These are phyloP conservation scores for Rhexocercosporidium sp. DNA, from an alignment of 2,329 filamentous ascomycete genomes.

Conservation along the genomic window DNA sequence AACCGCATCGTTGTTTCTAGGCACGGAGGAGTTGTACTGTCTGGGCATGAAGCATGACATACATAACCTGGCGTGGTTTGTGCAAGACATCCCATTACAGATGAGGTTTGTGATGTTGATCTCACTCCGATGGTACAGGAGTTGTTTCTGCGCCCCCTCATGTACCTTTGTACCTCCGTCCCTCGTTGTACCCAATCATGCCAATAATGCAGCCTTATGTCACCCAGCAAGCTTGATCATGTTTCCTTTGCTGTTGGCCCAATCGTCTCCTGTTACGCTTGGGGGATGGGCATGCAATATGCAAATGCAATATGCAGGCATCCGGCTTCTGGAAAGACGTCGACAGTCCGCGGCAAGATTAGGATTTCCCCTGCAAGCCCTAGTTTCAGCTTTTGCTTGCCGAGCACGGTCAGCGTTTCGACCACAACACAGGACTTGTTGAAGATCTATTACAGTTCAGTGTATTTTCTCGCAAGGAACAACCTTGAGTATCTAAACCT, in stretches of 20 bases:
- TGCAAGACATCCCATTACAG: background rate
- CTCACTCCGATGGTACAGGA: background rate
- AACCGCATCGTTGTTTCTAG: background rate
- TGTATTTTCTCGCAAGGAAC: background rate
- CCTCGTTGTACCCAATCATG: background rate
- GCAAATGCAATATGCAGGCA: too few species aligned
- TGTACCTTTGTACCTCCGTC: slow-evolving; percentile 1
- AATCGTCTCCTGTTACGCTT: background rate
- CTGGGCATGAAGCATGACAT: background rate
- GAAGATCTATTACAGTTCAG: slow-evolving; percentile 4
- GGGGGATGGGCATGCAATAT: too few species aligned
- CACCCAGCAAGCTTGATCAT: background rate
- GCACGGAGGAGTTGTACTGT: too few species aligned
- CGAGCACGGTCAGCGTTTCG: slow-evolving; percentile 21
- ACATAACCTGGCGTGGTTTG: background rate
- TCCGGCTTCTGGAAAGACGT: slow-evolving; percentile 15
- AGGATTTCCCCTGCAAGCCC: slow-evolving; percentile 13
- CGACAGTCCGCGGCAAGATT: slow-evolving; percentile 18
- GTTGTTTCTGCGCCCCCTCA: slow-evolving; percentile 1
- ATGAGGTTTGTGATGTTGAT: background rate
- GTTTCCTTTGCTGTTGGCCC: background rate
- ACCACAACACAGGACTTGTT: slow-evolving; percentile 12
- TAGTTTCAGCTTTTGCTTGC: slow-evolving; percentile 17
- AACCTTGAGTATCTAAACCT: background rate
- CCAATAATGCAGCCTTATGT: background rate